Conservation (phyloP, 148 eudicot species). For the Cornus kousa region DNA sequence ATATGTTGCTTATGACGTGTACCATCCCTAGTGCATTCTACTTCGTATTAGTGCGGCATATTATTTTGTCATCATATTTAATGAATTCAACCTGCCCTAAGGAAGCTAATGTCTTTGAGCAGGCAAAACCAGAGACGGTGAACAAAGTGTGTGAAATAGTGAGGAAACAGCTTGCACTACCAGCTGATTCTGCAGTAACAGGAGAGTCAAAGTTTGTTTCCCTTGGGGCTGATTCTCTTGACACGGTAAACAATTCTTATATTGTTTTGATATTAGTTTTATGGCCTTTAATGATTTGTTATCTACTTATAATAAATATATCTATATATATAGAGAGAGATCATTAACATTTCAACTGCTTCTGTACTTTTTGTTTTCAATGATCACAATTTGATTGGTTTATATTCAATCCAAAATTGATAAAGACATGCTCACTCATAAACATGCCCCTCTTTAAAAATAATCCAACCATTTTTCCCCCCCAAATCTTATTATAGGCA, state of each 20-base stretch:
- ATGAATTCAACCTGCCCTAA: not conserved
- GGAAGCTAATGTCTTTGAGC: conserved; percentile 4
- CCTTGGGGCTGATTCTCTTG: conserved; percentile 46
- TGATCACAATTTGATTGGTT: not conserved
- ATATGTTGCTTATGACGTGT: not conserved
- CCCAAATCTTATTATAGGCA: too few species aligned
- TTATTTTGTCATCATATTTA: not conserved
- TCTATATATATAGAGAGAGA: too few species aligned
- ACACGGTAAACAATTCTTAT: conserved; percentile 26
- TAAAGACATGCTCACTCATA: too few species aligned
- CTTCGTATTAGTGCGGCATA: too few species aligned
- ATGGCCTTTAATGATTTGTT: not conserved
- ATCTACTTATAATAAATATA: too few species aligned
- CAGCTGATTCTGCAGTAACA: conserved; percentile 24
- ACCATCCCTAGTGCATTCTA: not conserved
- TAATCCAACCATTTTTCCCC: too few species aligned
- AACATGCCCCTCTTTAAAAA: too few species aligned
- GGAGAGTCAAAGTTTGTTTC: conserved; percentile 32
- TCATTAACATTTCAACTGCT: not conserved
- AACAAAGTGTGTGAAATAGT: conserved; percentile 36
- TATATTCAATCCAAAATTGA: too few species aligned
- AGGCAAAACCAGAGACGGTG: conserved; percentile 42
- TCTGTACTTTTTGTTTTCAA: not conserved
- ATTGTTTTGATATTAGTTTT: not conserved
- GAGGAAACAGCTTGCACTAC: conserved; percentile 36